Conservation (phyloP, 805 yeast species). For the Ogataea trehalophila region DNA sequence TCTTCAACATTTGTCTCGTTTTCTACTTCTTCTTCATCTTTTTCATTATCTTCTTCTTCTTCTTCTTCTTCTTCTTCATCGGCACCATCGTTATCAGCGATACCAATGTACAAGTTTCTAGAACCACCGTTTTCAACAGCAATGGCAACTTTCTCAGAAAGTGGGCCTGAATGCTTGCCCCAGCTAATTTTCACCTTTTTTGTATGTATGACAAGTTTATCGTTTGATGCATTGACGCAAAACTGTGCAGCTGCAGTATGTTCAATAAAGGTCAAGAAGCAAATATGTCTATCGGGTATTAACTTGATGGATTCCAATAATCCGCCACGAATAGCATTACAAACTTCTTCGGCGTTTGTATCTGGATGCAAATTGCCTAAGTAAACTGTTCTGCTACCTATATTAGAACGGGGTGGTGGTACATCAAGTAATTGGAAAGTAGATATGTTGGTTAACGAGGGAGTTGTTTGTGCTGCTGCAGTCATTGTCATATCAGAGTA, state of each 20-base stretch:
- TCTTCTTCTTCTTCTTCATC: conserved; percentile 30
- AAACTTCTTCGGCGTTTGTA: conserved; percentile 66
- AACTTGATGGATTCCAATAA: conserved; percentile 53
- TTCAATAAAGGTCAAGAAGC: conserved; percentile 68
- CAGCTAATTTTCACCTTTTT: conserved; percentile 63
- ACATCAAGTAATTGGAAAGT: not conserved
- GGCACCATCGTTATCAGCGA: conserved; percentile 35
- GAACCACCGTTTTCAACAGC: conserved; percentile 71
- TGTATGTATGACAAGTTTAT: conserved; percentile 58
- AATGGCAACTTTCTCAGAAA: conserved; percentile 47
- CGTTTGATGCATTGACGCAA: conserved; percentile 43
- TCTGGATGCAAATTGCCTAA: conserved; percentile 61
- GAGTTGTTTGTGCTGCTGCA: not conserved
- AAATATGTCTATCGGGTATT: conserved; percentile 47
- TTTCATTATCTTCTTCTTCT: conserved; percentile 18
- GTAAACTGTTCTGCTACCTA: conserved; percentile 63
- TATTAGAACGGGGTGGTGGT: conserved; percentile 5
- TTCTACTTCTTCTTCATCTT: not conserved
- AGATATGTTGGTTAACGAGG: not conserved
- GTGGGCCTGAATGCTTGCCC: conserved; percentile 66
- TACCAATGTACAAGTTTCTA: conserved; percentile 71
- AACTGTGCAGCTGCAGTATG: conserved; percentile 62
- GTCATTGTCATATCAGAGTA: conserved; percentile 5
- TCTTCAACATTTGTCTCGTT: not conserved
- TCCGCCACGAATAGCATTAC: conserved; percentile 78